Conservation (phyloP, 2,329 filamentous ascomycete species). For the Penicillium griseofulvum region DNA sequence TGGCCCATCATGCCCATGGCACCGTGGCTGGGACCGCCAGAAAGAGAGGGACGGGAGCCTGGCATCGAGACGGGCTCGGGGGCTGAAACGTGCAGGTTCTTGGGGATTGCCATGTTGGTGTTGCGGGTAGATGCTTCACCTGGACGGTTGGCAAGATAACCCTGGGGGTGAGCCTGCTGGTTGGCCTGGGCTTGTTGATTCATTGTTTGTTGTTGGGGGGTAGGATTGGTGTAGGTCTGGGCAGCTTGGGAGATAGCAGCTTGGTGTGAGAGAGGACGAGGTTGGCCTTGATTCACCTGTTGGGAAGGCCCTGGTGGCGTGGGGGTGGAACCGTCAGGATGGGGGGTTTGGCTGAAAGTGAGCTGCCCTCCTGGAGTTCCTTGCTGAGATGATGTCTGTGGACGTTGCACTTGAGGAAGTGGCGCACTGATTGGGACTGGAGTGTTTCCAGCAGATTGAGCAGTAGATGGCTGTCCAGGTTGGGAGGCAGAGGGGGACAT, state of each 20-base stretch:
- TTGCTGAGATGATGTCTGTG: conserved; percentile 31
- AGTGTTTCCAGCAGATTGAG: conserved; percentile 29
- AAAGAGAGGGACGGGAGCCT: conserved; percentile 74
- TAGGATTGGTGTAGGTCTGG: conserved; percentile 42
- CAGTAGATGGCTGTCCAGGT: conserved; percentile 30
- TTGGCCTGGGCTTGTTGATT: conserved; percentile 33
- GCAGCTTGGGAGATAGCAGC: conserved; percentile 47
- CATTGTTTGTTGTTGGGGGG: conserved; percentile 26
- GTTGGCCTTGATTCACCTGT: conserved; percentile 35
- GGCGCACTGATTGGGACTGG: conserved; percentile 22
- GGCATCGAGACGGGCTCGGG: conserved; percentile 73
- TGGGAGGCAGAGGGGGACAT: conserved; percentile 39
- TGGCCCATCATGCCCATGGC: conserved; percentile 82
- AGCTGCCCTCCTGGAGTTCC: conserved; percentile 29
- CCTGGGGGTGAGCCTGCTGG: conserved; percentile 42
- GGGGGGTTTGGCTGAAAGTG: conserved; percentile 32
- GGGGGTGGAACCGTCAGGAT: conserved; percentile 33
- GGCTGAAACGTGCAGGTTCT: conserved; percentile 68
- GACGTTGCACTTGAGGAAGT: conserved; percentile 25
- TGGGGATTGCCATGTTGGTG: conserved; percentile 77
- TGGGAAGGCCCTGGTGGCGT: conserved; percentile 31
- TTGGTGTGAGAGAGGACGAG: conserved; percentile 46
- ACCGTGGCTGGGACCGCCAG: conserved; percentile 70
- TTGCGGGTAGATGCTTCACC: conserved; percentile 44
- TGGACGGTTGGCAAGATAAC: conserved; percentile 42